Evolutionary conservation across 768 basidiomycete species (phyloP).

Genomic region (Leccinum uliginosum): DNA sequence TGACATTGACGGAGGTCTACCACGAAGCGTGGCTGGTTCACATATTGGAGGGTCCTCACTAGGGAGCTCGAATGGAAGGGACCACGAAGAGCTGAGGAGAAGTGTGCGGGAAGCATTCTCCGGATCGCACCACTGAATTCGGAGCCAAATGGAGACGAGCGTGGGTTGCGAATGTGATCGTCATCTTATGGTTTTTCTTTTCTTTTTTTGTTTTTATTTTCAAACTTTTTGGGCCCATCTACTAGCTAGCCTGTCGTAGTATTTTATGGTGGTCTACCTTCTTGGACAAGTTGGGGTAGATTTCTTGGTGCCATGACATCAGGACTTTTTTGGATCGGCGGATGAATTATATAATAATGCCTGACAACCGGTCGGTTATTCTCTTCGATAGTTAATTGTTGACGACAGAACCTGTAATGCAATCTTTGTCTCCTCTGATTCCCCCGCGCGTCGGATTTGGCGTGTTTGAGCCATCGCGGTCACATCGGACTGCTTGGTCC

Average conservation of each 20-base stretch:
- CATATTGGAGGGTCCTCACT: slow-evolving; percentile 69
- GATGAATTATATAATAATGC: background rate
- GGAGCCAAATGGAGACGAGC: background rate
- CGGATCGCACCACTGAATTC: slow-evolving; percentile 43
- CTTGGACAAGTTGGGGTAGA: background rate
- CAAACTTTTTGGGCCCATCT: background rate
- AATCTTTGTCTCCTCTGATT: background rate
- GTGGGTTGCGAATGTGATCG: background rate
- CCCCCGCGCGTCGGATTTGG: background rate
- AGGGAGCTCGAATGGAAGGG: slow-evolving; percentile 51
- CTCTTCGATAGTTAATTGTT: background rate
- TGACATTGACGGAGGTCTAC: slow-evolving; percentile 55
- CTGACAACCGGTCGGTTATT: background rate
- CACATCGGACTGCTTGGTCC: background rate
- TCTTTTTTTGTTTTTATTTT: background rate
- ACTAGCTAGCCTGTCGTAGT: background rate
- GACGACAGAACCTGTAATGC: background rate
- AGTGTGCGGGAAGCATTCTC: slow-evolving; percentile 82
- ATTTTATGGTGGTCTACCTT: slow-evolving; percentile 10
- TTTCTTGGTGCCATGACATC: background rate
- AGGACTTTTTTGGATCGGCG: background rate
- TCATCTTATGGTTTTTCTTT: background rate
- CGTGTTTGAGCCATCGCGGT: background rate
- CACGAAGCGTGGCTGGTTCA: slow-evolving; percentile 59
- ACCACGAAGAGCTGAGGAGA: slow-evolving; percentile 77